Percentiles rank a stretch among this genome's conserved stretches.
These are phyloP conservation scores for Arthrobotrys entomopaga DNA, from an alignment of 2,329 filamentous ascomycete genomes.

Conservation along the genomic window DNA sequence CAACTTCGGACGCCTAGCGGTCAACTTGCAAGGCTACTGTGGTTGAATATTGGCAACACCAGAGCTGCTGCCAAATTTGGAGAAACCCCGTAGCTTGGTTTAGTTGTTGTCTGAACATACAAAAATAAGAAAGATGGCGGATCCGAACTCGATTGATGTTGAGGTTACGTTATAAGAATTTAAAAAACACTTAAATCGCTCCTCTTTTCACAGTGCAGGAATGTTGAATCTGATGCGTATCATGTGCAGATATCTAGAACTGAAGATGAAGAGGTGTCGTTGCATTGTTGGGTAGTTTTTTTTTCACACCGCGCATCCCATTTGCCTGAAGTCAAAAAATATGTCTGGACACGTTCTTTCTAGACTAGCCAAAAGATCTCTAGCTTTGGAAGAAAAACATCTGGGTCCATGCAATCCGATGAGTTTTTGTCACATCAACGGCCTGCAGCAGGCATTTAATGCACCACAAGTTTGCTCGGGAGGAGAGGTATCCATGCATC, in stretches of 20 bases:
- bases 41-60: slow-evolving; percentile 1
- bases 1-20: slow-evolving; percentile 12
- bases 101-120: neutral
- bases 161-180: too few relatives aligned
- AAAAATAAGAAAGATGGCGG: neutral
- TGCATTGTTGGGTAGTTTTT: too few relatives aligned
- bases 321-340: neutral
- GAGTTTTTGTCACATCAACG: slow-evolving; percentile 1
- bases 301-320: neutral
- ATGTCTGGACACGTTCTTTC: neutral
- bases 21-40: neutral
- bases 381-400: neutral
- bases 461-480: neutral
- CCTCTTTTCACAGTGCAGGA: too few relatives aligned
- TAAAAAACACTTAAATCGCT: too few relatives aligned
- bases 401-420: neutral
- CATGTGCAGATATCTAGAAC: neutral
- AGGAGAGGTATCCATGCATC: neutral
- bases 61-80: slow-evolving; percentile 4
- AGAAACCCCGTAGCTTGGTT: too few relatives aligned
- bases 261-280: neutral
- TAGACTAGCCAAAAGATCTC: neutral
- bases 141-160: too few relatives aligned
- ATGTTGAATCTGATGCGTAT: too few relatives aligned
- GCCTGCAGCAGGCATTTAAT: neutral